These are phyloP conservation scores for Leucocoprinus birnbaumii DNA, from an alignment of 768 basidiomycete species.

Conservation along the genomic window DNA sequence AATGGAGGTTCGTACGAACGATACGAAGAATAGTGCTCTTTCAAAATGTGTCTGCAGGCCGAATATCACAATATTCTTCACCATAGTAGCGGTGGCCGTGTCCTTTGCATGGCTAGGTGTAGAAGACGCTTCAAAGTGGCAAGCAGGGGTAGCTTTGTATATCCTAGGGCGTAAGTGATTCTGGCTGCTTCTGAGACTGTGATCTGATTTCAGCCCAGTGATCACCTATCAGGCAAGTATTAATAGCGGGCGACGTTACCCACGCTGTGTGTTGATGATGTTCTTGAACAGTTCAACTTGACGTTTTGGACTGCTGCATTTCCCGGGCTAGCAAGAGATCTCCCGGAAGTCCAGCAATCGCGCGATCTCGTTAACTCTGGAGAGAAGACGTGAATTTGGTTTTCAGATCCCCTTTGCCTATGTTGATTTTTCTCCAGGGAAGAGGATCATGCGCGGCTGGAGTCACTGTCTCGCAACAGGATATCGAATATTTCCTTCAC, in stretches of 20 bases:
- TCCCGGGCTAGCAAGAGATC: slow-evolving; percentile 67
- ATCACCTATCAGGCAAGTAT: slow-evolving; percentile 65
- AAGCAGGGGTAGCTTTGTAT: slow-evolving; percentile 57
- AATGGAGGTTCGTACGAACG: slow-evolving; percentile 51
- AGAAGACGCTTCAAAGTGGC: slow-evolving; percentile 62
- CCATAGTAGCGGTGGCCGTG: slow-evolving; percentile 58
- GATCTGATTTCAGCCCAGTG: slow-evolving; percentile 34
- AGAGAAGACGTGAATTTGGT: slow-evolving; percentile 40
- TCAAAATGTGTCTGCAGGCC: slow-evolving; percentile 37
- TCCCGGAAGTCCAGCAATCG: slow-evolving; percentile 65
- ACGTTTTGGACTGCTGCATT: slow-evolving; percentile 88
- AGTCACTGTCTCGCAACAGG: slow-evolving; percentile 67
- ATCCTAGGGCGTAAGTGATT: slow-evolving; percentile 54
- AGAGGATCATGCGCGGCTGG: slow-evolving; percentile 48
- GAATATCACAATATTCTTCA: slow-evolving; percentile 76
- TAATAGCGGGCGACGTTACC: background rate
- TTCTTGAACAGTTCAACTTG: slow-evolving; percentile 52
- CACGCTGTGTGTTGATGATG: background rate
- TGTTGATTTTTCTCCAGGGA: slow-evolving; percentile 24
- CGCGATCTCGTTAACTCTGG: slow-evolving; percentile 34
- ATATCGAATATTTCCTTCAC: slow-evolving; percentile 77
- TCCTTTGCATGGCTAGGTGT: slow-evolving; percentile 82
- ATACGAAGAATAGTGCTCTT: background rate
- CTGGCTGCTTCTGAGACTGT: background rate
- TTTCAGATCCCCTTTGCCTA: background rate